phyloP scores from a whole-genome alignment of 805 yeast species.

The Candida rishiriensis region DNA sequence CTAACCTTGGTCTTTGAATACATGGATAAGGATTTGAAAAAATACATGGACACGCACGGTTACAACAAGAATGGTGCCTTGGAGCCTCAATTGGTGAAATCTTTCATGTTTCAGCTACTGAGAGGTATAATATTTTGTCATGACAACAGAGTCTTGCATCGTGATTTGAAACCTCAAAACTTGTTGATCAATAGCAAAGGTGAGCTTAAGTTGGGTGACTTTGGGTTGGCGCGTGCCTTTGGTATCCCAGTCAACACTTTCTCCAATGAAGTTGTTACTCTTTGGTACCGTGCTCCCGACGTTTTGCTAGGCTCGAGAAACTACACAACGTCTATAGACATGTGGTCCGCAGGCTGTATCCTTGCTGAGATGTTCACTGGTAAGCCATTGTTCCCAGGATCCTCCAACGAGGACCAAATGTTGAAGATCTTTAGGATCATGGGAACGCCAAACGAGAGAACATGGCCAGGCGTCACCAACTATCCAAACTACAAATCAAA shows the following conservation, averaged over 20 bases:
- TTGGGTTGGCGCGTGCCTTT: constrained; percentile 95
- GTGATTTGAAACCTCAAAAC: constrained; percentile 94
- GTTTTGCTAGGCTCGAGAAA: constrained; percentile 92
- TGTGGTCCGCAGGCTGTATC: constrained; percentile 98
- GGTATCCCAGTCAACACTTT: constrained; percentile 98
- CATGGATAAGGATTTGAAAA: constrained; percentile 89
- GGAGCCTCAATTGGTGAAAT: constrained; percentile 69
- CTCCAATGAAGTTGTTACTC: constrained; percentile 94
- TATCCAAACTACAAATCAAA: constrained; percentile 82
- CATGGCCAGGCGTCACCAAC: constrained; percentile 96
- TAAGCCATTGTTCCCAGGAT: constrained; percentile 92
- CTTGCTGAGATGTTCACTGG: constrained; percentile 99
- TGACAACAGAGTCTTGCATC: constrained; percentile 76
- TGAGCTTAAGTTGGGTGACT: constrained; percentile 89
- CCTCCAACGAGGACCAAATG: constrained; percentile 93
- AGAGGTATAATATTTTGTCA: constrained; percentile 87
- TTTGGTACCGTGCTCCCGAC: constrained; percentile 98
- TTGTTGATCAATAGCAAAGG: constrained; percentile 85
- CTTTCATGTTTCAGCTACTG: constrained; percentile 90
- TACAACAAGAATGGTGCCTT: constrained; percentile 55
- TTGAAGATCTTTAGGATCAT: constrained; percentile 84
- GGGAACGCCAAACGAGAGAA: constrained; percentile 94
- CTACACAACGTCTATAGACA: constrained; percentile 93
- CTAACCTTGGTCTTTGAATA: constrained; percentile 89
- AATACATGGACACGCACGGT: constrained; percentile 89